These are phyloP conservation scores for Penicillium canariense DNA, from an alignment of 495 filamentous ascomycete genomes.

Conservation along the genomic window DNA sequence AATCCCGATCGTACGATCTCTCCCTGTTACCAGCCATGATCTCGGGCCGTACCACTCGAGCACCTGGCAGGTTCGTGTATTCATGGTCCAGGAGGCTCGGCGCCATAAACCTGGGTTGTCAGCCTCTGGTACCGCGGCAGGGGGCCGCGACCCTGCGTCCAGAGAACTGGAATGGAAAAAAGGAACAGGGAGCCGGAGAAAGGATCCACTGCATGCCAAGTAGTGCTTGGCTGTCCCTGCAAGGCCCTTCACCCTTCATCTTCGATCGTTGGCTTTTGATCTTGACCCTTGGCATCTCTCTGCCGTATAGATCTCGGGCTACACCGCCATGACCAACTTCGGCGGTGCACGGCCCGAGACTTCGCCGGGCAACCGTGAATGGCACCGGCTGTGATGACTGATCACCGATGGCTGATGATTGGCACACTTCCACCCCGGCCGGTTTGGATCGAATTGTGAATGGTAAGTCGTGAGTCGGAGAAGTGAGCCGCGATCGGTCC, in stretches of 20 bases:
- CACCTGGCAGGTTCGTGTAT: background rate
- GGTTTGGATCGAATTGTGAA: background rate
- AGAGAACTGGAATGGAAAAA: background rate
- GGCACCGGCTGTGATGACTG: background rate
- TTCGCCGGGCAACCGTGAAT: background rate
- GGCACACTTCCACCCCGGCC: background rate
- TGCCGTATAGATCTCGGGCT: background rate
- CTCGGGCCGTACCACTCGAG: slow-evolving; percentile 1
- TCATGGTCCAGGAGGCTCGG: background rate
- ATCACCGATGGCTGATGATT: background rate
- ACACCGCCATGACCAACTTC: background rate
- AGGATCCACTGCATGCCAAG: background rate
- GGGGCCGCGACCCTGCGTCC: background rate
- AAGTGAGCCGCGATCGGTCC: background rate
- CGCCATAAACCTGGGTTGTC: slow-evolving; percentile 1
- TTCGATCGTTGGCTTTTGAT: background rate
- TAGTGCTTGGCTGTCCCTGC: background rate
- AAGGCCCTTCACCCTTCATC: no score
- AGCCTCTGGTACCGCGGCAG: slow-evolving; percentile 1
- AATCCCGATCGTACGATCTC: background rate
- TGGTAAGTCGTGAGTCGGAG: background rate
- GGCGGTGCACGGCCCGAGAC: background rate
- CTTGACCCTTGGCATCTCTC: background rate
- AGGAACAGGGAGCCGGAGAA: background rate
- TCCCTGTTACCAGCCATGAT: background rate